Percentiles rank a stretch among this genome's conserved stretches.
Conservation (phyloP, 306 rosid species). For the Psophocarpus tetragonolobus region DNA sequence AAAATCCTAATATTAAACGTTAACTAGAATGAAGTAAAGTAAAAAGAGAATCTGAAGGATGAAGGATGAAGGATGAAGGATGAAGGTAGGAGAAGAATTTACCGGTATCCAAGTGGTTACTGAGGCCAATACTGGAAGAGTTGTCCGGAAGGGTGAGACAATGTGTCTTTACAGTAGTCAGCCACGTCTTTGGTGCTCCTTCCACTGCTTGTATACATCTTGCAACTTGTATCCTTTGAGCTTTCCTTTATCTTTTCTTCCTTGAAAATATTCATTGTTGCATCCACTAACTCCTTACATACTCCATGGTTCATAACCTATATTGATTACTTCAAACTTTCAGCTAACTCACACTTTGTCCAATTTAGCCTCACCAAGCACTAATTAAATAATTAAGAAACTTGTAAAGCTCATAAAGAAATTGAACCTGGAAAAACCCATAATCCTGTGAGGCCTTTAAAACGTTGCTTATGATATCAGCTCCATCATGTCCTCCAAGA, state of each 20-base stretch:
- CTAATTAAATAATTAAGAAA: too few relatives aligned
- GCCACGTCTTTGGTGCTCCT: conserved; percentile 38
- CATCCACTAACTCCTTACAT: conserved; percentile 37
- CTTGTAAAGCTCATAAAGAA: too few relatives aligned
- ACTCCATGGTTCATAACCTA: conserved; percentile 80
- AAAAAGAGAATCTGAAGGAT: not conserved
- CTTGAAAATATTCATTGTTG: conserved; percentile 43
- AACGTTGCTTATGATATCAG: conserved; percentile 36
- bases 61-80: not conserved
- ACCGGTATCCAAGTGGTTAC: conserved; percentile 62
- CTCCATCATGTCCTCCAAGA: conserved; percentile 43
- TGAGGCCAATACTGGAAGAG: conserved; percentile 65
- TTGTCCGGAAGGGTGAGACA: conserved; percentile 49
- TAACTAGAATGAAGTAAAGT: not conserved
- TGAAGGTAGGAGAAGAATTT: not conserved
- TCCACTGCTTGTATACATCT: conserved; percentile 66
- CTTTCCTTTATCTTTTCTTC: conserved; percentile 58
- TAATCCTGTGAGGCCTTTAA: conserved; percentile 50
- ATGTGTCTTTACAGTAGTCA: conserved; percentile 67
- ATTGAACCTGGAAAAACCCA: conserved; percentile 72
- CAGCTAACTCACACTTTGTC: too few relatives aligned
- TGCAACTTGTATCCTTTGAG: conserved; percentile 63
- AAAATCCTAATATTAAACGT: not conserved
- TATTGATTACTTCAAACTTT: not conserved
- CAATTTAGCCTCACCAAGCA: too few relatives aligned